These are phyloP conservation scores for Salix caprea DNA, from an alignment of 345 rosid species.

Conservation along the genomic window DNA sequence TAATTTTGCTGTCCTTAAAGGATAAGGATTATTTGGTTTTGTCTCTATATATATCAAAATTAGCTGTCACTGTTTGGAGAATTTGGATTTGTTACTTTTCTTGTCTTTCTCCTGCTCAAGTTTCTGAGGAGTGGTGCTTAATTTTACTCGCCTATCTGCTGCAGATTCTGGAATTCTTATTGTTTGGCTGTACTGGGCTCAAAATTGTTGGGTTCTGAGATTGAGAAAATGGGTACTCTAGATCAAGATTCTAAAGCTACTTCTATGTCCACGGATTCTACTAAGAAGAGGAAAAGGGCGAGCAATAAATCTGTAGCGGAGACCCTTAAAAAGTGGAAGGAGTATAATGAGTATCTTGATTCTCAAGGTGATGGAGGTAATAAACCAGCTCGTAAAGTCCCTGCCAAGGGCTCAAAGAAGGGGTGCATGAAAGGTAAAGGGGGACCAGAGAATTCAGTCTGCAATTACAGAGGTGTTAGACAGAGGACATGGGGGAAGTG, in stretches of 20 bases:
- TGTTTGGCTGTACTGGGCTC: neutral
- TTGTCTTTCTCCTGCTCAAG: neutral
- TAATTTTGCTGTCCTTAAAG: neutral
- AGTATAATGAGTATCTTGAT: slow-evolving; percentile 35
- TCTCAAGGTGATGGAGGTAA: slow-evolving; percentile 17
- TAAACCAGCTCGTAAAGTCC: slow-evolving; percentile 37
- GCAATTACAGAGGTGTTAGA: slow-evolving; percentile 70
- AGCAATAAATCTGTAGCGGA: slow-evolving; percentile 41
- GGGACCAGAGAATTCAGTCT: slow-evolving; percentile 66
- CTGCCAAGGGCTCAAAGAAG: slow-evolving; percentile 66
- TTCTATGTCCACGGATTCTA: slow-evolving; percentile 18
- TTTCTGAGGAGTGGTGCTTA: neutral
- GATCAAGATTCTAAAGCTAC: slow-evolving; percentile 13
- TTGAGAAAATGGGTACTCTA: slow-evolving; percentile 24
- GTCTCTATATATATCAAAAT: neutral
- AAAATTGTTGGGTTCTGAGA: neutral
- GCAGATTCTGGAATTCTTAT: slow-evolving; percentile 3
- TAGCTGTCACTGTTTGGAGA: neutral
- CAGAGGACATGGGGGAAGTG: slow-evolving; percentile 95
- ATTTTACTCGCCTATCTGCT: neutral
- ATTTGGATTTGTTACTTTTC: neutral
- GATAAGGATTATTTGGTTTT: neutral
- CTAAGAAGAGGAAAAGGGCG: slow-evolving; percentile 56
- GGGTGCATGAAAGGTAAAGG: slow-evolving; percentile 97
- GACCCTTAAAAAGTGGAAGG: slow-evolving; percentile 63